Evolutionary conservation across 106 monocot genomes (phyloP).

Genomic region (Allium fistulosum): DNA sequence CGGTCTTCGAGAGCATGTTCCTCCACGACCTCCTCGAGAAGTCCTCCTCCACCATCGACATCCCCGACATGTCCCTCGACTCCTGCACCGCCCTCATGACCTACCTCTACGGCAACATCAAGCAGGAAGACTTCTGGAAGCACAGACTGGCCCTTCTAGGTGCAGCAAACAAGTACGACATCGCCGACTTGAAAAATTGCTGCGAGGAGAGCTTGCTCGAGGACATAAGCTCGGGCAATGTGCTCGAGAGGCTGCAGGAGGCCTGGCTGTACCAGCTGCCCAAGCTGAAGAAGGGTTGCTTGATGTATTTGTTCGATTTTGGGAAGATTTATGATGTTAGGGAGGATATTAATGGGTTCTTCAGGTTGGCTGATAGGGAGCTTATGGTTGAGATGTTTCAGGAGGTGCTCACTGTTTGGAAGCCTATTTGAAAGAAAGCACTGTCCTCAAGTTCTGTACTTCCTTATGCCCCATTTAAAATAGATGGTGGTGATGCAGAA

Average conservation of each 20-base stretch:
- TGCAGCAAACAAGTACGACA: conserved; percentile 79
- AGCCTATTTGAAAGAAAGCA: conserved; percentile 23
- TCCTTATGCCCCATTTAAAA: too few relatives aligned
- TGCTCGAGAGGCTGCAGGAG: conserved; percentile 72
- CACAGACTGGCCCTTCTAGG: conserved; percentile 60
- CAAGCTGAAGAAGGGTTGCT: conserved; percentile 68
- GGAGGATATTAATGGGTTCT: conserved; percentile 64
- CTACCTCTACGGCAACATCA: conserved; percentile 76
- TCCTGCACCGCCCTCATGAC: conserved; percentile 55
- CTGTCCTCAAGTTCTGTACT: too few relatives aligned
- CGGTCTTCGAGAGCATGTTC: conserved; percentile 90
- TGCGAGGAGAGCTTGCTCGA: conserved; percentile 87
- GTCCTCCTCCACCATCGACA: conserved; percentile 53
- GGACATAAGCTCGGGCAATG: conserved; percentile 66
- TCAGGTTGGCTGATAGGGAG: conserved; percentile 64
- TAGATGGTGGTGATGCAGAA: too few relatives aligned
- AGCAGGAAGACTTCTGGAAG: conserved; percentile 70
- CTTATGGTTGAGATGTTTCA: conserved; percentile 92
- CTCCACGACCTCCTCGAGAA: conserved; percentile 73
- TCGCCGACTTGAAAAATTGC: conserved; percentile 61
- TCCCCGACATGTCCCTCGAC: conserved; percentile 67
- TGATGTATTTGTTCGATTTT: conserved; percentile 77
- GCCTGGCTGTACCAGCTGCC: conserved; percentile 86
- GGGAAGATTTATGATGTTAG: conserved; percentile 81
- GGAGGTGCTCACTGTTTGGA: conserved; percentile 71